Percentiles rank a stretch among this genome's conserved stretches.
Evolutionary conservation across 2,329 filamentous ascomycete species (phyloP).

Genomic region (Sphaerulina musiva): DNA sequence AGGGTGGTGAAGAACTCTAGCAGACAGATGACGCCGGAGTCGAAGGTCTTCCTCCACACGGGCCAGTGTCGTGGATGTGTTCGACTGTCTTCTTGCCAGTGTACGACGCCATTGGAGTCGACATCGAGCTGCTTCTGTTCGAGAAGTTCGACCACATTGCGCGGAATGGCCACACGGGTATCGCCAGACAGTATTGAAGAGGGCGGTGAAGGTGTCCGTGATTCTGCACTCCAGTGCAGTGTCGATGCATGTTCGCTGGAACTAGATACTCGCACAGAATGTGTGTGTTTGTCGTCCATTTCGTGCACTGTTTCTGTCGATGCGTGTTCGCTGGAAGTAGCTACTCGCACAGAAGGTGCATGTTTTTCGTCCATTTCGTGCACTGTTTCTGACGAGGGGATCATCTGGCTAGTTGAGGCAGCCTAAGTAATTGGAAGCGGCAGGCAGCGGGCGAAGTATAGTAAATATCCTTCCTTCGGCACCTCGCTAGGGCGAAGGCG

Average conservation of each 20-base stretch:
- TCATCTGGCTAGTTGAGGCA: neutral
- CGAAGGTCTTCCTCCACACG: conserved; percentile 11
- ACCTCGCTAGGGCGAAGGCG: neutral
- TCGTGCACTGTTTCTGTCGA: neutral
- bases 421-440: neutral
- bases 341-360: neutral
- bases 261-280: neutral
- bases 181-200: neutral
- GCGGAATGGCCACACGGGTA: neutral
- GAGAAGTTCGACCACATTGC: neutral
- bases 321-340: neutral
- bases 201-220: neutral
- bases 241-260: neutral
- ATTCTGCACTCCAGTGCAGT: neutral
- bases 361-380: neutral
- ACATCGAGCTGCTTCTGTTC: conserved; percentile 15
- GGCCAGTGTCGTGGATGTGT: conserved; percentile 20
- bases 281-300: neutral
- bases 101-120: conserved; percentile 16
- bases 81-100: conserved; percentile 15
- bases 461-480: neutral
- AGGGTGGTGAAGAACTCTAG: conserved; percentile 20
- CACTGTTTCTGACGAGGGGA: neutral
- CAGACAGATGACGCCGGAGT: conserved; percentile 18
- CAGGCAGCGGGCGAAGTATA: neutral